Base-by-base conservation (phyloP, 305 asterid species). In the Solanum aculeatissimum region DNA sequence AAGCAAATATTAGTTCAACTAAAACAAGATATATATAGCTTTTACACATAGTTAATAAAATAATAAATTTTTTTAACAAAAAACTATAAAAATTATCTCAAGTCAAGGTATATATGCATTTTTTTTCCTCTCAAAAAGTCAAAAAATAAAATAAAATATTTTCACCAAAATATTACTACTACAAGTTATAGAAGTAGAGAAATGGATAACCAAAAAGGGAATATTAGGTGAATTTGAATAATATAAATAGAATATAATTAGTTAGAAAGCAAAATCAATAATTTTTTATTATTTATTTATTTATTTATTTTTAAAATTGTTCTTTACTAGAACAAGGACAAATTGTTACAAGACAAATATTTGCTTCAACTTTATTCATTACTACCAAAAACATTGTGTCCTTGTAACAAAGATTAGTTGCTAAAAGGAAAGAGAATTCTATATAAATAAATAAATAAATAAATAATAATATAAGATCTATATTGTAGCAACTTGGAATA, bases 181-280 rank as follows among this genome's bases (percentile, higher is more conserved):
- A 29, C 43, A 65, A 29, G 72, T 65, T 29, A 15, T 65, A 29
- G 45, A 71, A 43, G 7, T 1, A 55, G 32, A 53, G 53, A 47
- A 43, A 47, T 29, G 75, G 75, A 58, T 40, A 32, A 63, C 29
- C 62, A 49, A 51, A 75, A 75, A 47, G 62, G n/a, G 71, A 83
- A 84, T 85, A 75, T 86, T 86, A 81, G 84, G 85, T 84, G 53
- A 80, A 75, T 80, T 5, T 10, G 47, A 47, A 57, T 55, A 68
- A 66, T 66, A 66, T 16, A 29, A 1, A 32, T 68, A 68, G 16
- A 69, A 38, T 10, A 18, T 51, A 69, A 65, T 27, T 27, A 16
- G 75, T 18, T 66, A 66, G 45, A 13, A 6, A 27, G 18, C 23
- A 32, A 66, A 68, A 35, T 2, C 15, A 68, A 68, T 18, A 35